Conservation (phyloP, 2,329 filamentous ascomycete genomes). For the Dryadomyces quercivorus region DNA sequence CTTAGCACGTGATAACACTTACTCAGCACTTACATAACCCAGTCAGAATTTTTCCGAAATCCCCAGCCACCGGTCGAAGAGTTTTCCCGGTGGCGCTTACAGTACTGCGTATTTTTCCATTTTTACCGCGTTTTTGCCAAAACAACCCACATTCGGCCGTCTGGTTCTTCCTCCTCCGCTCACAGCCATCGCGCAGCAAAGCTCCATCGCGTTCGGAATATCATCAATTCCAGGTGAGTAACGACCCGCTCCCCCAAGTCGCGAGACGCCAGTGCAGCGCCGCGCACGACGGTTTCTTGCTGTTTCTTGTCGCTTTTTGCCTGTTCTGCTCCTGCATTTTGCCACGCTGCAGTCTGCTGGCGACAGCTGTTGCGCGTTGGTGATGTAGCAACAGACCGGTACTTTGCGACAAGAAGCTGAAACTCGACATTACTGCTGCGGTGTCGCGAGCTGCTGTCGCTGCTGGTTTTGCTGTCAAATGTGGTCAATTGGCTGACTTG, state of each 20-base stretch:
- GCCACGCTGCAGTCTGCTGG: neutral
- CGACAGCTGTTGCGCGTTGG: neutral
- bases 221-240: slow-evolving; percentile 13
- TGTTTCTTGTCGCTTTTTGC: neutral
- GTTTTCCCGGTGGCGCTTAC: neutral
- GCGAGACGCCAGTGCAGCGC: neutral
- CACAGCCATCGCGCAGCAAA: slow-evolving; percentile 4
- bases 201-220: slow-evolving; percentile 12
- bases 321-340: neutral
- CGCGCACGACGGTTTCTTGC: neutral
- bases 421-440: too few relatives aligned
- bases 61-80: neutral
- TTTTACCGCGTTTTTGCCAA: neutral
- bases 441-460: too few relatives aligned
- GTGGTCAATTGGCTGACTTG: neutral
- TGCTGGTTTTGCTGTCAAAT: neutral
- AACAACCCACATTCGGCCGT: slow-evolving; percentile 16
- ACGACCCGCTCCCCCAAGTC: neutral
- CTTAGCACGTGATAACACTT: too few relatives aligned
- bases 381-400: neutral
- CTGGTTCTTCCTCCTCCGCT: slow-evolving; percentile 36
- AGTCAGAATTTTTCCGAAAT: neutral
- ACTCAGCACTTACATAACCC: neutral
- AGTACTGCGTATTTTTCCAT: neutral
- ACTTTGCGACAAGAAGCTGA: neutral